Base-by-base conservation (phyloP, 441 rosid genomes). In the Omphalea diandra region DNA sequence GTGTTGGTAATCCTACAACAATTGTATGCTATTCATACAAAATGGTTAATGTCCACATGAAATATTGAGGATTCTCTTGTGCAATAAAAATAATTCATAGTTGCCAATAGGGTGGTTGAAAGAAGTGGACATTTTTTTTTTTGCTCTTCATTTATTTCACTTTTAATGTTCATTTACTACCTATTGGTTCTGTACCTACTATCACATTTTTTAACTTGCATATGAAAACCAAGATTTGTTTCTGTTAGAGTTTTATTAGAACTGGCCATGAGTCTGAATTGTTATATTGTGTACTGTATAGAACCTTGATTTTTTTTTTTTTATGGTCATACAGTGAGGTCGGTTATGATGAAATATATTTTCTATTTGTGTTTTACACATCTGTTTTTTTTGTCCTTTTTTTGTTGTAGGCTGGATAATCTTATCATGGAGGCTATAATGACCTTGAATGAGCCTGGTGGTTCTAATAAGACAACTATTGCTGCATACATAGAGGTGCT, bases 381-480 rank as follows among this genome's bases (percentile, higher is more conserved):
- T 66, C 55, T 41, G 17, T 67, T 49, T 61, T 6, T 54, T 18
- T 79, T 40, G 27, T 55, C 40, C 22, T 73, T 47, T 66, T 36
- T 38, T 61, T 58, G 47, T 69, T 83, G 83, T 73, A 92, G 99
- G 84, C 80, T 90, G 90, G 98, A 90, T 59, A 84, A 81, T 73
- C 77, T 86, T 49, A 86, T 95, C 53, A 38, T 90, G 57, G 97
- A 95, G 76, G 90, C 96, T 58, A 85, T 95, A 56, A 69, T 88
- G 31, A 83, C 77, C 65, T 78, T 86, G 88, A 85, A 85, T 79
- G 93, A 77, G 80, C 84, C 86, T 6, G 69, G 80, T 75, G 97
- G 96, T 82, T 89, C 91, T 78, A 96, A 92, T 60, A 79, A 78
- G 65, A 83, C 88, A 68, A 83, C 90, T 26, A 89, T 94, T 72